These are phyloP conservation scores for Orbilia brochopaga DNA, from an alignment of 2,329 filamentous ascomycete genomes.

Conservation along the genomic window DNA sequence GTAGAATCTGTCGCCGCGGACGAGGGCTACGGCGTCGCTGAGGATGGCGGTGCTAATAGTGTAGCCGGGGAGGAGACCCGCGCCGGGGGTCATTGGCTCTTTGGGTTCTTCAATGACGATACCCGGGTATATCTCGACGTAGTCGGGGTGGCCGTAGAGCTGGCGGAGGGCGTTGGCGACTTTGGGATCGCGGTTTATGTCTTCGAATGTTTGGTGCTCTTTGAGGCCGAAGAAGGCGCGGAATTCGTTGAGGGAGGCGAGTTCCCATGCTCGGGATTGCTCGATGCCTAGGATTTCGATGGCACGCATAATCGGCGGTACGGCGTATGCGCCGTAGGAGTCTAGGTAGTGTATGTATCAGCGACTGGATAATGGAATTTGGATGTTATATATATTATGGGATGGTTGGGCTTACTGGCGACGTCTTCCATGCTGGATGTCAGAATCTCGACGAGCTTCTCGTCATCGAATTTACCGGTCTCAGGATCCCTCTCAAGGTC, in stretches of 20 bases:
- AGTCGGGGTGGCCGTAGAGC: conserved; percentile 69
- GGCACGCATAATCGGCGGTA: conserved; percentile 66
- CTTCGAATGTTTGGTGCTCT: conserved; percentile 65
- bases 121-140: conserved; percentile 73
- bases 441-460: conserved; percentile 66
- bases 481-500: conserved; percentile 61
- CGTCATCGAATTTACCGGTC: conserved; percentile 65
- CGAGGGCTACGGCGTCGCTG: conserved; percentile 67
- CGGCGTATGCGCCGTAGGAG: conserved; percentile 57
- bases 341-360: conserved; percentile 14
- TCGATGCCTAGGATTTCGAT: conserved; percentile 70
- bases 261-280: conserved; percentile 68
- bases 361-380: neutral
- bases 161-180: conserved; percentile 65
- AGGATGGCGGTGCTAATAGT: conserved; percentile 66
- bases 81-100: conserved; percentile 62
- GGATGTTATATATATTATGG: neutral
- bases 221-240: conserved; percentile 68
- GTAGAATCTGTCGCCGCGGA: conserved; percentile 68
- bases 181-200: conserved; percentile 66
- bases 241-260: conserved; percentile 70
- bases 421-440: conserved; percentile 67
- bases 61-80: conserved; percentile 64
- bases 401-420: conserved; percentile 63
- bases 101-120: conserved; percentile 68